Base-by-base conservation (phyloP, 2,329 filamentous ascomycete genomes). In the Pyricularia pennisetigena region DNA sequence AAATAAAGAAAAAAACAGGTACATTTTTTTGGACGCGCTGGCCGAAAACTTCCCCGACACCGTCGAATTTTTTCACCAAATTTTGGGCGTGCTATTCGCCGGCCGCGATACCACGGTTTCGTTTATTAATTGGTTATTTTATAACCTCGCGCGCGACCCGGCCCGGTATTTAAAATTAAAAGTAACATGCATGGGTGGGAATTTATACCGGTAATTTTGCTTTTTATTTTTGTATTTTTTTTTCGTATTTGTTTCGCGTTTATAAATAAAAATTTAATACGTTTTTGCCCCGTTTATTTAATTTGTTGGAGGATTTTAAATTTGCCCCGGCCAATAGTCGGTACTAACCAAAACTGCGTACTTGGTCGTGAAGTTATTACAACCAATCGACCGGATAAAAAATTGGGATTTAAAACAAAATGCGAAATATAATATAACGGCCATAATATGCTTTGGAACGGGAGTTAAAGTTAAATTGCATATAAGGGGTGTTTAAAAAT, bases 101-200 rank as follows among this genome's bases (percentile, higher is more conserved):
- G 73, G 72, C 1, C 70, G 72, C 10, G 73, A 74, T 29, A 74
- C 73, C 2, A 74, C 73, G 14, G 73, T 71, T 2, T 71, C 69
- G 26, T 67, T 71, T 5, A 66, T 74, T 30, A 59, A 65, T 20
- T 73, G 72, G 71, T 64, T 67, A 12, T 74, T 74, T 68, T 71
- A 69, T 29, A 32, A 57, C 65, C 65, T 67, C 6, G 49, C 54
- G 23, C 41, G 65, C 41, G 26, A 67, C 65, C 65, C 54, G 28
- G 49, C 26, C 12, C 20, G 8, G 41, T 29, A 57, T 4, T 1
- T 10, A 23, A 67, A 67, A 6, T 49, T 67, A 32, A 64, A 14
- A 35, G 29, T 35, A 61, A 49, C 8, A 67, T 57, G 32, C 24
- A 29, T 6, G 70, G 59, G 24, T 61, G 57, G 57, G 57, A 61